Conservation (phyloP, 306 rosid genomes). For the Rosa lucieae region DNA sequence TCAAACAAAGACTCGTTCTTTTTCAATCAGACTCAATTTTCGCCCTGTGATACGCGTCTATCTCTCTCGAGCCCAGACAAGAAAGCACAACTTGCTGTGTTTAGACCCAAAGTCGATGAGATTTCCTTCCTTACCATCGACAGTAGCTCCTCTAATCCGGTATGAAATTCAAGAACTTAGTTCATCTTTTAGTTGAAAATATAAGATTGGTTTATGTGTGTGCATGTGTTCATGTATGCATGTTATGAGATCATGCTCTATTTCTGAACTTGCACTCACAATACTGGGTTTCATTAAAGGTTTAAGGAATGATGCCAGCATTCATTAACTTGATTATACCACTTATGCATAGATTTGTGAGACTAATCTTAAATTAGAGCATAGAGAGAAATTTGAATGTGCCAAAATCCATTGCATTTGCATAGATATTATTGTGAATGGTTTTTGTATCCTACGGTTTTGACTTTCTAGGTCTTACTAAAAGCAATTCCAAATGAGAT, state of each 20-base stretch:
- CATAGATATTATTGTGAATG: not conserved
- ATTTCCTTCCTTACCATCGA: constrained; percentile 64
- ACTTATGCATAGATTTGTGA: not conserved
- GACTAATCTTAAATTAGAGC: not conserved
- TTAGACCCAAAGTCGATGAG: constrained; percentile 79
- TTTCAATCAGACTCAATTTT: constrained; percentile 59
- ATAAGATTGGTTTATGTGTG: not conserved
- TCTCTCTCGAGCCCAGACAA: constrained; percentile 25
- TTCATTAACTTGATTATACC: not conserved
- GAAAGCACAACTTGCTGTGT: constrained; percentile 52
- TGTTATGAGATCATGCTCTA: not conserved
- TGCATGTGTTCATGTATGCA: not conserved
- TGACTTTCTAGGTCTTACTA: not conserved
- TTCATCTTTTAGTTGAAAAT: not conserved
- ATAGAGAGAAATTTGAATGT: not conserved
- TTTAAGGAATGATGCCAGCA: not conserved
- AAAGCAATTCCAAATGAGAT: not conserved
- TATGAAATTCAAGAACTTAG: constrained; percentile 17
- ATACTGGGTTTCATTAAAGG: not conserved
- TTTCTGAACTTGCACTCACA: not conserved
- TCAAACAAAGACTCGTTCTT: constrained; percentile 50
- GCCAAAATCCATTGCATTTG: not conserved
- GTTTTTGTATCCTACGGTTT: not conserved
- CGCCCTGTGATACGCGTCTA: constrained; percentile 82
- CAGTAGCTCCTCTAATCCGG: constrained; percentile 36